Conservation (phyloP, 257 asterid genomes). For the Echites panduratus region DNA sequence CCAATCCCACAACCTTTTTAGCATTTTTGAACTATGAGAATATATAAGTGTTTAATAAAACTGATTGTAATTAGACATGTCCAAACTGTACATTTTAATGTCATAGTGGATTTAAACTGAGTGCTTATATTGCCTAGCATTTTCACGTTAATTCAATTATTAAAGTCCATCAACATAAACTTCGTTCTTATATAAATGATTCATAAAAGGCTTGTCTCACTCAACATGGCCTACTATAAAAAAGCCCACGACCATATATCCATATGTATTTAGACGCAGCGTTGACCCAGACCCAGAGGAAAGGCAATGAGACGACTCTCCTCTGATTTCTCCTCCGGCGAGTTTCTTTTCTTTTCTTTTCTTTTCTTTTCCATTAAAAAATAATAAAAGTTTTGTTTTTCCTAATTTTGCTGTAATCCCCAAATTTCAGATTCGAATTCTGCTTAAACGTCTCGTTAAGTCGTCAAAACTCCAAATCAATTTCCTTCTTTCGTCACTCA, state of each 20-base stretch:
- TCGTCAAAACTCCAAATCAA: neutral
- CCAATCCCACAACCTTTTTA: too few relatives aligned
- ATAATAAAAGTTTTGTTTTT: neutral
- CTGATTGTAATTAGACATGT: too few relatives aligned
- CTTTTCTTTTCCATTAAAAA: neutral
- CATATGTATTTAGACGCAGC: neutral
- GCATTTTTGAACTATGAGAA: too few relatives aligned
- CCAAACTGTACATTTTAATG: too few relatives aligned
- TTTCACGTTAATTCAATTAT: too few relatives aligned
- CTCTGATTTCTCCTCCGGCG: conserved; percentile 14
- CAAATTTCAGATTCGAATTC: conserved; percentile 22
- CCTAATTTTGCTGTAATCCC: neutral
- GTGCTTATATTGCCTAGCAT: too few relatives aligned
- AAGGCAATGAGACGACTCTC: conserved; percentile 4
- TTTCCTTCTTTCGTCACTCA: conserved; percentile 19
- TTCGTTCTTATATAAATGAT: too few relatives aligned
- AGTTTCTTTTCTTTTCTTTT: neutral
- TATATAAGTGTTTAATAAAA: too few relatives aligned
- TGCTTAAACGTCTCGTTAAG: conserved; percentile 11
- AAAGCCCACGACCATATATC: neutral
- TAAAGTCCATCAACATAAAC: too few relatives aligned
- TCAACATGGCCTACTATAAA: neutral
- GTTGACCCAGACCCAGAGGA: neutral
- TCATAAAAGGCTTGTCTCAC: too few relatives aligned
- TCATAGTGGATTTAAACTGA: too few relatives aligned